phyloP scores from a whole-genome alignment of 306 rosid genomes.

The Ziziphus jujuba region DNA sequence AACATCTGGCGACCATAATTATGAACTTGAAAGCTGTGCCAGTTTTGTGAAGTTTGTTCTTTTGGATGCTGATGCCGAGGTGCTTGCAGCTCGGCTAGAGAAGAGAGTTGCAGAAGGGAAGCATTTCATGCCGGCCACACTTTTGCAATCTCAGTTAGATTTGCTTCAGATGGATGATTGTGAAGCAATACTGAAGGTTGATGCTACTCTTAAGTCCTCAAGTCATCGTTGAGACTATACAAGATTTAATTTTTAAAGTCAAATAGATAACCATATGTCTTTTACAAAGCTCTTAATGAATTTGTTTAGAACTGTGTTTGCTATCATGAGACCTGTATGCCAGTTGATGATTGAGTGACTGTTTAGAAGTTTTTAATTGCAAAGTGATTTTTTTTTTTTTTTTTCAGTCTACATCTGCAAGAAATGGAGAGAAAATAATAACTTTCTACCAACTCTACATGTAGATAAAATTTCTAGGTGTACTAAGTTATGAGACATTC shows the following conservation, averaged over 20 bases:
- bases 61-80: constrained; percentile 65
- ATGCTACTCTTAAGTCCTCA: constrained; percentile 54
- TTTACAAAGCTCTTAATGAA: neutral
- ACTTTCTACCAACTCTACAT: too few relatives aligned
- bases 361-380: too few relatives aligned
- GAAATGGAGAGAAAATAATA: too few relatives aligned
- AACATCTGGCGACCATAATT: constrained; percentile 65
- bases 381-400: too few relatives aligned
- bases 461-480: too few relatives aligned
- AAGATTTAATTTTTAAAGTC: neutral
- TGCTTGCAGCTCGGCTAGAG: constrained; percentile 51
- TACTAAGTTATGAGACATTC: too few relatives aligned
- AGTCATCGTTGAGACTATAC: constrained; percentile 30
- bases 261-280: neutral
- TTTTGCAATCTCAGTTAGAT: constrained; percentile 72
- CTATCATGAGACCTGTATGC: too few relatives aligned
- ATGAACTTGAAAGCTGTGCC: constrained; percentile 36
- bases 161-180: constrained; percentile 66
- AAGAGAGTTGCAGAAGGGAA: constrained; percentile 68
- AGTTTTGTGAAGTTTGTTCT: constrained; percentile 61
- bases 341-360: too few relatives aligned
- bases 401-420: too few relatives aligned
- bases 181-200: constrained; percentile 61
- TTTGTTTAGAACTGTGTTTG: neutral
- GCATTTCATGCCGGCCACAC: constrained; percentile 85